These are phyloP conservation scores for Daldinia bambusicola DNA, from an alignment of 495 filamentous ascomycete genomes.

Conservation along the genomic window DNA sequence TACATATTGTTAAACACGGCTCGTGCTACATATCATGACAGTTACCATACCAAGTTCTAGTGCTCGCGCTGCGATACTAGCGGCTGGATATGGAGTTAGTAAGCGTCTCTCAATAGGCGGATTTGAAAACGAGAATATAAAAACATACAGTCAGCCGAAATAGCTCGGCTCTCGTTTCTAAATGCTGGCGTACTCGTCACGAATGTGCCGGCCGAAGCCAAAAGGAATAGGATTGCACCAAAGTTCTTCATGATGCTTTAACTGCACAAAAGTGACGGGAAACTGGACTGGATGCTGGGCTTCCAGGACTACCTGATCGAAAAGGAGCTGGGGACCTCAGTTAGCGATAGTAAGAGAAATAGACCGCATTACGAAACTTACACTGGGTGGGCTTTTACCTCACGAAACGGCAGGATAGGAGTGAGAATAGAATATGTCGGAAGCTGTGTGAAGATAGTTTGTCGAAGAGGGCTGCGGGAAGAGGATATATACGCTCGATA, in stretches of 20 bases:
- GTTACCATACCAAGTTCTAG: conserved; percentile 18
- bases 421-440: conserved; percentile 26
- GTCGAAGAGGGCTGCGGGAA: neutral
- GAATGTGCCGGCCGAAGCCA: conserved; percentile 30
- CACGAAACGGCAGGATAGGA: neutral
- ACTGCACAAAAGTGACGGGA: conserved; percentile 21
- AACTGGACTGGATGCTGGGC: conserved; percentile 2
- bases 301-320: conserved; percentile 18
- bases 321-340: conserved; percentile 1
- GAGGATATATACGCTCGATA: conserved; percentile 28
- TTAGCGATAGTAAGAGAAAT: conserved; percentile 10
- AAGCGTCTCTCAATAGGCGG: neutral
- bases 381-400: conserved; percentile 11
- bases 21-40: neutral
- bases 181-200: conserved; percentile 25
- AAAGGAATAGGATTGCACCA: conserved; percentile 23
- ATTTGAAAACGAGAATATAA: neutral
- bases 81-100: conserved; percentile 18
- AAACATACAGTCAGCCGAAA: conserved; percentile 14
- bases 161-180: conserved; percentile 14
- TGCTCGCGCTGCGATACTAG: conserved; percentile 25
- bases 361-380: conserved; percentile 3
- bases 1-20: neutral
- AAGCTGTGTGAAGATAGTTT: neutral
- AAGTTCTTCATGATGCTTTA: conserved; percentile 38